phyloP scores from a whole-genome alignment of 345 rosid species.

The Sisymbrium altissimum region DNA sequence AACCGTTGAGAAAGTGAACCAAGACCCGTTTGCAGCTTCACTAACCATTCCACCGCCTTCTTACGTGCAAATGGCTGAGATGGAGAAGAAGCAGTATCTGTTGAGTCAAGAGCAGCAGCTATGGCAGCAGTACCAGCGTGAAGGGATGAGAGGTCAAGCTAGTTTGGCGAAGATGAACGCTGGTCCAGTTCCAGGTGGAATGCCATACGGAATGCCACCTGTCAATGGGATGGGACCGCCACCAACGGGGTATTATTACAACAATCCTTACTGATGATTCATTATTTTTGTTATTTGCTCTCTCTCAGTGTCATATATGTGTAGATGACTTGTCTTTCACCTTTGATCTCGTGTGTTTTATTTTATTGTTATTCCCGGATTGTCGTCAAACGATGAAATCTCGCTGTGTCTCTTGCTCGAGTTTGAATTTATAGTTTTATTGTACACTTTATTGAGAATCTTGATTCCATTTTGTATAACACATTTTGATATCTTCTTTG shows the following conservation, averaged over 20 bases:
- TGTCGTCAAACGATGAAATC: slow-evolving; percentile 23
- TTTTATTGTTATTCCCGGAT: slow-evolving; percentile 2
- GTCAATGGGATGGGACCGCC: slow-evolving; percentile 30
- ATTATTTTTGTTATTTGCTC: slow-evolving; percentile 6
- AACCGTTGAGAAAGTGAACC: slow-evolving; percentile 57
- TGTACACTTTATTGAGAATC: slow-evolving; percentile 21
- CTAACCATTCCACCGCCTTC: slow-evolving; percentile 65
- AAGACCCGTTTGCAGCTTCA: slow-evolving; percentile 77
- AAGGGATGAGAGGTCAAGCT: slow-evolving; percentile 82
- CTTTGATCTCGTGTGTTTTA: slow-evolving; percentile 6
- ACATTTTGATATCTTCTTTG: slow-evolving; percentile 4
- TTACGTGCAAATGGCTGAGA: slow-evolving; percentile 74
- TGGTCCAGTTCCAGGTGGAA: slow-evolving; percentile 37
- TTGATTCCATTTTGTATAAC: slow-evolving; percentile 10
- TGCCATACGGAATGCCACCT: slow-evolving; percentile 73
- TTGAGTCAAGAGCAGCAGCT: slow-evolving; percentile 68
- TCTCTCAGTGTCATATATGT: background rate
- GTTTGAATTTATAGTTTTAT: slow-evolving; percentile 27
- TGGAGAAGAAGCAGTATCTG: slow-evolving; percentile 71
- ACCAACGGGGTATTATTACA: slow-evolving; percentile 50
- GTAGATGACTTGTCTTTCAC: slow-evolving; percentile 33
- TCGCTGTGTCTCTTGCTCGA: background rate
- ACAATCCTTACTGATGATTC: slow-evolving; percentile 31
- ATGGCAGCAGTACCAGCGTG: slow-evolving; percentile 70
- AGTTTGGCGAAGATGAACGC: slow-evolving; percentile 57